phyloP scores from a whole-genome alignment of 495 filamentous ascomycete genomes.

The Xylaria grammica region DNA sequence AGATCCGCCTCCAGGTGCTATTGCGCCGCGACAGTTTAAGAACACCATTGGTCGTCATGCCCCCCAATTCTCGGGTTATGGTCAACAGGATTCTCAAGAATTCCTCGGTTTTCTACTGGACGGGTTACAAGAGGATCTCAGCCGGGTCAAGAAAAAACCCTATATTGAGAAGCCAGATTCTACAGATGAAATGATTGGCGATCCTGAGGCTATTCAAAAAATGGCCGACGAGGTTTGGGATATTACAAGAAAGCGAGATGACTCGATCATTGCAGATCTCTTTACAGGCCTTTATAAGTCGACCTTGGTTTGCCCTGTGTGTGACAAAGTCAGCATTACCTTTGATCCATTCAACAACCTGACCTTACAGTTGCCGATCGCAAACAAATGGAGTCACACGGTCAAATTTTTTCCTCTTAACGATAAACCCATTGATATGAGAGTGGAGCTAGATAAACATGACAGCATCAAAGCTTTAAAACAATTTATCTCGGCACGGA shows the following conservation, averaged over 20 bases:
- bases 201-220: conserved; percentile 73
- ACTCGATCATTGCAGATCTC: conserved; percentile 91
- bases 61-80: conserved; percentile 88
- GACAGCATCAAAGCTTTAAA: conserved; percentile 75
- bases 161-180: conserved; percentile 98
- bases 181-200: conserved; percentile 91
- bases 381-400: conserved; percentile 73
- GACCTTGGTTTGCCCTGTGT: conserved; percentile 87
- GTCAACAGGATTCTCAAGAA: conserved; percentile 96
- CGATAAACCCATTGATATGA: conserved; percentile 66
- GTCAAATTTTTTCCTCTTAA: conserved; percentile 77
- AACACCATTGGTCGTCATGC: conserved; percentile 77
- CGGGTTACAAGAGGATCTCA: conserved; percentile 92
- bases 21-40: conserved; percentile 81
- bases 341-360: conserved; percentile 98
- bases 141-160: conserved; percentile 91
- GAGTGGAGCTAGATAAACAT: conserved; percentile 87
- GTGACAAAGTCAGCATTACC: conserved; percentile 95
- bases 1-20: conserved; percentile 61
- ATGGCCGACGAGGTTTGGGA: conserved; percentile 89
- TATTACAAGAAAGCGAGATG: conserved; percentile 90
- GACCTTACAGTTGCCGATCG: conserved; percentile 86
- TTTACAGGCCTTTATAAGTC: conserved; percentile 99
- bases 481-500: conserved; percentile 72
- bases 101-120: conserved; percentile 97